Evolutionary conservation across 768 basidiomycete genomes (phyloP), one percentile per base, ranked within the genome.

Genomic region (Auriculariales sp.): DNA sequence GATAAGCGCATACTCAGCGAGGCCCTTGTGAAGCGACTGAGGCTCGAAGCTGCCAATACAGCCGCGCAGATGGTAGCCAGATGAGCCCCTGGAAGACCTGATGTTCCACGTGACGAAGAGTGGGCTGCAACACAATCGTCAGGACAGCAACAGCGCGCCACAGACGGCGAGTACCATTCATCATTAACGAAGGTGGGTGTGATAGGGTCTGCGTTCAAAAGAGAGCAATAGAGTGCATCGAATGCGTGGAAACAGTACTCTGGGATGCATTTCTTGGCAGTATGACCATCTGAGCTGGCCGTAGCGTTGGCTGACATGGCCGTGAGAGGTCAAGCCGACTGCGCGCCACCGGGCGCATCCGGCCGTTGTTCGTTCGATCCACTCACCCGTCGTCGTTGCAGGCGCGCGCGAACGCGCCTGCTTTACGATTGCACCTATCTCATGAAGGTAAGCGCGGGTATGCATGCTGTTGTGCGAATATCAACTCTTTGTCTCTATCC

Each of bases 71-170:
- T 76, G 71, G 39, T 78, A 71, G 19, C 74, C 62, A 51, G 77
- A 74, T 28, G 78, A 79, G 17, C 77, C 67, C 50, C 75, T 78
- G 51, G 71, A 71, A 28, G 76, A 71, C 52, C 74, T 75, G 39
- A 77, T 82, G 65, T 90, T 92, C 93, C 93, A 99, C 4, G 94
- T 98, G 28, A 98, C 90, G 64, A 99, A 99, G 49, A 99, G 71
- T 11, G 93, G 91, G 65, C 90, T 91, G 54, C 3, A 28, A 36
- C 33, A 46, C 11, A 28, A 3, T 34, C 52, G 25, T 32, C 53
- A 44, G 35, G 22, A 49, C 28, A 53, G 25, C 15, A 49, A 48
- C 14, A 14, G 22, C 34, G 15, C 47, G 32, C 25, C 7, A 3
- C 1, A 29, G n/a, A 15, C 25, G 28, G 47, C 28, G 68, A 82